Conservation (phyloP, 805 yeast genomes). For the Lipomyces yamanashiensis region DNA sequence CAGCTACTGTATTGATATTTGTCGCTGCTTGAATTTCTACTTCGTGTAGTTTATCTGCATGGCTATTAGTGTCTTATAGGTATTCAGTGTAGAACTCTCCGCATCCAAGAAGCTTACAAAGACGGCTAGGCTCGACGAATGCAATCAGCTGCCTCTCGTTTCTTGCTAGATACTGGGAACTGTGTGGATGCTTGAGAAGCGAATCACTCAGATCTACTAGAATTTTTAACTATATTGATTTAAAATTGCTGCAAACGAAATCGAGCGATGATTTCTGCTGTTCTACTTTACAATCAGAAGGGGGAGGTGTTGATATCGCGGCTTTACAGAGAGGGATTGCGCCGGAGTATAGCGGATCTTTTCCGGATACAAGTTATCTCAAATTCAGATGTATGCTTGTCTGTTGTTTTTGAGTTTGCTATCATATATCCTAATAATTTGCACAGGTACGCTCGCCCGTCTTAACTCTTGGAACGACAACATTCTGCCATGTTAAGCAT, state of each 20-base stretch:
- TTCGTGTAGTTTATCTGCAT: too few species aligned
- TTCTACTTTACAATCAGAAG: slow-evolving; percentile 74
- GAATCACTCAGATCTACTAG: too few species aligned
- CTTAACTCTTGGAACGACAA: slow-evolving; percentile 88
- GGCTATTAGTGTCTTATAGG: too few species aligned
- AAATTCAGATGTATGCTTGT: slow-evolving; percentile 52
- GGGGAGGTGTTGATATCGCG: slow-evolving; percentile 86
- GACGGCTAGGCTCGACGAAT: too few species aligned
- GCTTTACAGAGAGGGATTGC: slow-evolving; percentile 72
- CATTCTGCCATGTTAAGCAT: slow-evolving; percentile 75
- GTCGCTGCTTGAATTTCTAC: too few species aligned
- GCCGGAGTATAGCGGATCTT: slow-evolving; percentile 80
- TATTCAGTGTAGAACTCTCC: too few species aligned
- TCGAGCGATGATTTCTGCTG: slow-evolving; percentile 73
- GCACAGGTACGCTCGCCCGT: slow-evolving; percentile 63
- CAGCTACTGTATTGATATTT: too few species aligned
- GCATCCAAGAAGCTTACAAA: too few species aligned
- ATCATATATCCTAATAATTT: background rate
- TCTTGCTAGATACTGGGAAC: too few species aligned
- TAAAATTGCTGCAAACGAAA: background rate
- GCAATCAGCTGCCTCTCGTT: too few species aligned
- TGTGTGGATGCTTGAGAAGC: too few species aligned
- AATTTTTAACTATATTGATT: too few species aligned
- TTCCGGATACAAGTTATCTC: slow-evolving; percentile 91
- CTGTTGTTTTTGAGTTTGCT: background rate